These are phyloP conservation scores for Diutina sp. DNA, from an alignment of 1,139 yeast species.

Conservation along the genomic window DNA sequence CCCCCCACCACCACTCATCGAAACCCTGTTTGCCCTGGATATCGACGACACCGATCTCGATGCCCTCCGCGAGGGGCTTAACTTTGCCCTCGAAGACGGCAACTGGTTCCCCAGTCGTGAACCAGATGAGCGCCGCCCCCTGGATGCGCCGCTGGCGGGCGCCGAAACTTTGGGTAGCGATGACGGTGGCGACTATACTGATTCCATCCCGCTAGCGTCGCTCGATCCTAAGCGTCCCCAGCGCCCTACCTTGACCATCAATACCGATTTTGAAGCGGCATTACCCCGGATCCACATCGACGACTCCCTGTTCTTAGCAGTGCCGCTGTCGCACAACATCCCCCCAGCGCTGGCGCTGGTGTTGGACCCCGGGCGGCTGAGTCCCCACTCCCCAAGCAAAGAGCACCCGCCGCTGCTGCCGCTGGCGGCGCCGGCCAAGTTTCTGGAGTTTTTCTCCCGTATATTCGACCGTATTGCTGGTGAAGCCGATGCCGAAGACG, in stretches of 20 bases:
- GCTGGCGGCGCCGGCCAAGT: constrained; percentile 10
- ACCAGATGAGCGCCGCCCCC: not conserved
- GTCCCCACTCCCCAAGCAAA: constrained; percentile 4
- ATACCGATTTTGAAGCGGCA: not conserved
- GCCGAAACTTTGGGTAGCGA: not conserved
- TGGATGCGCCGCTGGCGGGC: not conserved
- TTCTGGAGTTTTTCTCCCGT: constrained; percentile 19
- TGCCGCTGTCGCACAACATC: not conserved
- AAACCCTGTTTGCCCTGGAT: not conserved
- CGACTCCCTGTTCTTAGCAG: not conserved
- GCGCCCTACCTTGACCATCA: not conserved
- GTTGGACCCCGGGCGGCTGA: constrained; percentile 4
- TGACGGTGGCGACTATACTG: constrained; percentile 4
- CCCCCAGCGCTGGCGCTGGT: not conserved
- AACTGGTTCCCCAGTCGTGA: not conserved
- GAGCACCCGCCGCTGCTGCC: constrained; percentile 7
- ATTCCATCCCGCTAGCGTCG: constrained; percentile 7
- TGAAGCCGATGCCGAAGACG: constrained; percentile 6
- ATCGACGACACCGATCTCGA: not conserved
- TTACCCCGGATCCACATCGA: not conserved
- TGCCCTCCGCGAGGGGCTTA: constrained; percentile 2
- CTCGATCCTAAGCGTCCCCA: constrained; percentile 2
- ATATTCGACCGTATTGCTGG: constrained; percentile 34
- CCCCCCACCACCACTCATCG: not conserved
- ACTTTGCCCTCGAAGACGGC: constrained; percentile 1